Evolutionary conservation across 345 rosid species (phyloP).

Genomic region (Melastoma malabathricum): DNA sequence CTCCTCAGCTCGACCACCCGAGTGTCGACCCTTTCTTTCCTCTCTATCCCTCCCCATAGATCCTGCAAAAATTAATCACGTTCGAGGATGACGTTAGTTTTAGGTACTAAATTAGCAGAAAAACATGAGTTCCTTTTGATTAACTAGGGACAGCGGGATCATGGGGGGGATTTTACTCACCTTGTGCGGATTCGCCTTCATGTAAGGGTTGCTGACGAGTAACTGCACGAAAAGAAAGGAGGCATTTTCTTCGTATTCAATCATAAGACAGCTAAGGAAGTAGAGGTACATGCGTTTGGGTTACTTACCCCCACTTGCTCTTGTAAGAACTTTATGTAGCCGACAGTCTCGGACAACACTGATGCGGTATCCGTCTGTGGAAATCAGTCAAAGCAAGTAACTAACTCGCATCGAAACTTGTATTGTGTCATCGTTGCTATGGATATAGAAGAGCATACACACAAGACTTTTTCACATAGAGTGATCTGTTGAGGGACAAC

Average conservation of each 20-base stretch:
- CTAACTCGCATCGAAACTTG: not conserved
- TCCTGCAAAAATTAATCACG: conserved; percentile 26
- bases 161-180: conserved; percentile 11
- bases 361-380: conserved; percentile 90
- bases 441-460: not conserved
- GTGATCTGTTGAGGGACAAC: conserved; percentile 15
- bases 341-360: conserved; percentile 69
- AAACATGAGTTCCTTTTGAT: not conserved
- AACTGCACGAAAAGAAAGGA: conserved; percentile 14
- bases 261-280: too few species aligned
- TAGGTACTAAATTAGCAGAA: not conserved
- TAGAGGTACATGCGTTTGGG: too few species aligned
- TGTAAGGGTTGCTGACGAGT: conserved; percentile 66
- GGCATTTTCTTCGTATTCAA: not conserved
- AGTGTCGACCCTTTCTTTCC: conserved; percentile 37
- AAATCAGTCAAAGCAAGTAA: conserved; percentile 1
- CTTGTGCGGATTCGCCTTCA: conserved; percentile 55
- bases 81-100: too few species aligned
- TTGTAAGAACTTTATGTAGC: conserved; percentile 60
- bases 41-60: conserved; percentile 56
- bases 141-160: not conserved
- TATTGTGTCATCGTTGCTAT: not conserved
- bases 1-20: conserved; percentile 41
- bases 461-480: not conserved
- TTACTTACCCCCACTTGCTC: conserved; percentile 66